Conservation (phyloP, 192 early-diverging fungal species). For the Piromyces sp. region DNA sequence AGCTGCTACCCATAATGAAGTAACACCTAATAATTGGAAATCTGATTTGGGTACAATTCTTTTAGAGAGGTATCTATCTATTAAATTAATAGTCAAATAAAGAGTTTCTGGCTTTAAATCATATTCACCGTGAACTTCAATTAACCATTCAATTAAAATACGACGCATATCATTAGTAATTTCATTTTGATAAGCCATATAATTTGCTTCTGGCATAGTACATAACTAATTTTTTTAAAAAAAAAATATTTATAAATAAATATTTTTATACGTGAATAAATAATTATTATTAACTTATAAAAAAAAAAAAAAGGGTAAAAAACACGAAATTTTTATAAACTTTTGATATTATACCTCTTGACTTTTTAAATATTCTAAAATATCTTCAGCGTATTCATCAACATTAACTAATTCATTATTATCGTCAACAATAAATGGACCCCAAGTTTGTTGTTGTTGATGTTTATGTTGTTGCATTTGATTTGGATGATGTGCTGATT, state of each 20-base stretch:
- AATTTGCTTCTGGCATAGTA: constrained; percentile 12
- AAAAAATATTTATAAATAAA: not conserved
- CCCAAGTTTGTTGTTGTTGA: not conserved
- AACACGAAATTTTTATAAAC: not conserved
- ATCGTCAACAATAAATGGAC: not conserved
- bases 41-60: constrained; percentile 9
- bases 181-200: constrained; percentile 24
- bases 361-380: not conserved
- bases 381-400: not conserved
- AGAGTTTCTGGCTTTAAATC: constrained; percentile 31
- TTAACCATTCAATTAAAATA: constrained; percentile 28
- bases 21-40: constrained; percentile 36
- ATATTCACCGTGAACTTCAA: constrained; percentile 31
- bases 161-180: constrained; percentile 26
- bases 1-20: constrained; percentile 31
- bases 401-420: not conserved
- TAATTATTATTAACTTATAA: too few relatives aligned
- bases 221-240: not conserved
- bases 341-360: not conserved
- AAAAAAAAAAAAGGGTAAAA: too few relatives aligned
- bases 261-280: too few relatives aligned
- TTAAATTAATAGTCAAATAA: constrained; percentile 29
- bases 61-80: constrained; percentile 26
- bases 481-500: not conserved
- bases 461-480: not conserved